phyloP scores from a whole-genome alignment of 805 yeast genomes.

The Hanseniaspora nectarophila region DNA sequence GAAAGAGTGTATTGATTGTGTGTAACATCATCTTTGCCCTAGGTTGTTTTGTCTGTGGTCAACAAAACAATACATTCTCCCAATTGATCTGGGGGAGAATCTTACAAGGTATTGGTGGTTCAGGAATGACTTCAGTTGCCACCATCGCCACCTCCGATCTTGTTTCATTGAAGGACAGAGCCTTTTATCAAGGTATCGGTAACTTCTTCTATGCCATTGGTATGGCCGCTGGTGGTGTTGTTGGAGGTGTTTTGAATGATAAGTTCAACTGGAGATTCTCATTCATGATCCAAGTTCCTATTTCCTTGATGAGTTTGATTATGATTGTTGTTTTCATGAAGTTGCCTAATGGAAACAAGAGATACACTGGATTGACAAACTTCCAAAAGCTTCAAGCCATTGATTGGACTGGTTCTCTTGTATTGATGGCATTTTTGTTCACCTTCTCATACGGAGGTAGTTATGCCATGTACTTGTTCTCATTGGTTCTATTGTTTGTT shows the following conservation, averaged over 20 bases:
- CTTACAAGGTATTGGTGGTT: slow-evolving; percentile 81
- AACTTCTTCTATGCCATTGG: slow-evolving; percentile 70
- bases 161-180: slow-evolving; percentile 65
- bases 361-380: slow-evolving; percentile 30
- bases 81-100: slow-evolving; percentile 46
- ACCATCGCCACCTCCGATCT: slow-evolving; percentile 69
- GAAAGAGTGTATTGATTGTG: slow-evolving; percentile 40
- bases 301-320: slow-evolving; percentile 39
- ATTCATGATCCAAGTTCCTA: slow-evolving; percentile 43
- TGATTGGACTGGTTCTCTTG: slow-evolving; percentile 43
- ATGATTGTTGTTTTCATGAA: slow-evolving; percentile 32
- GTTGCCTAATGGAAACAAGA: slow-evolving; percentile 32
- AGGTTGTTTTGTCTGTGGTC: slow-evolving; percentile 47
- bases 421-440: slow-evolving; percentile 33
- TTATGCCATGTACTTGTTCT: slow-evolving; percentile 8
- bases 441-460: slow-evolving; percentile 15
- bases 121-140: slow-evolving; percentile 65
- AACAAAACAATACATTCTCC: slow-evolving; percentile 35
- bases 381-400: slow-evolving; percentile 40
- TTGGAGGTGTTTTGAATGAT: slow-evolving; percentile 52
- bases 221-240: slow-evolving; percentile 55
- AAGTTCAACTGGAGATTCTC: slow-evolving; percentile 57
- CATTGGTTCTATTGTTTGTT: slow-evolving; percentile 28
- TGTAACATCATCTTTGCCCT: slow-evolving; percentile 46
- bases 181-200: slow-evolving; percentile 70